These are phyloP conservation scores for Perkinsus chesapeaki DNA, from an alignment of 169 alveolate species.

Conservation along the genomic window DNA sequence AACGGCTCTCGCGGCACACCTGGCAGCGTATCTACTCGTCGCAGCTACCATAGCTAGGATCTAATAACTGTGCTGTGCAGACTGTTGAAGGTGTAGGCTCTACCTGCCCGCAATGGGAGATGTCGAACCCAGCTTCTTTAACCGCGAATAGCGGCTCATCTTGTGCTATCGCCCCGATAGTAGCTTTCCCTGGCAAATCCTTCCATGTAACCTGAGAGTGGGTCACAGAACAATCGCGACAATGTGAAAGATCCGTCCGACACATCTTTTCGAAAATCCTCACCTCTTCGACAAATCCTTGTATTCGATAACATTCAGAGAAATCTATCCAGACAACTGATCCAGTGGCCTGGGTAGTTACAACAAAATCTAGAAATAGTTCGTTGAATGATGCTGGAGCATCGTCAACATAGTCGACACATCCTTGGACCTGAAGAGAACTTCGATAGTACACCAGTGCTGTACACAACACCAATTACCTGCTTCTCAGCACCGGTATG, in stretches of 20 bases:
- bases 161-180: not conserved
- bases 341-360: not conserved
- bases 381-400: not conserved
- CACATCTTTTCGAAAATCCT: not conserved
- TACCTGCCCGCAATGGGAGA: not conserved
- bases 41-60: not conserved
- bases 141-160: not conserved
- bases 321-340: not conserved
- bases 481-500: not conserved
- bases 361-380: not conserved
- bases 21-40: not conserved
- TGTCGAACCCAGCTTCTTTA: not conserved
- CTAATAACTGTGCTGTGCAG: not conserved
- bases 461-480: not conserved
- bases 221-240: too few relatives aligned
- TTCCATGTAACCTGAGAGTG: not conserved
- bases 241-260: not conserved
- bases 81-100: not conserved
- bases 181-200: not conserved
- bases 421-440: not conserved
- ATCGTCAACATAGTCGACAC: not conserved
- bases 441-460: not conserved
- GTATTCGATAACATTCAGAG: not conserved
- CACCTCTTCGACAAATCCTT: not conserved
- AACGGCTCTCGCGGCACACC: not conserved